Percentiles rank a stretch among this genome's conserved stretches.
phyloP scores from a whole-genome alignment of 2,329 filamentous ascomycete genomes.

The Claviceps capensis region DNA sequence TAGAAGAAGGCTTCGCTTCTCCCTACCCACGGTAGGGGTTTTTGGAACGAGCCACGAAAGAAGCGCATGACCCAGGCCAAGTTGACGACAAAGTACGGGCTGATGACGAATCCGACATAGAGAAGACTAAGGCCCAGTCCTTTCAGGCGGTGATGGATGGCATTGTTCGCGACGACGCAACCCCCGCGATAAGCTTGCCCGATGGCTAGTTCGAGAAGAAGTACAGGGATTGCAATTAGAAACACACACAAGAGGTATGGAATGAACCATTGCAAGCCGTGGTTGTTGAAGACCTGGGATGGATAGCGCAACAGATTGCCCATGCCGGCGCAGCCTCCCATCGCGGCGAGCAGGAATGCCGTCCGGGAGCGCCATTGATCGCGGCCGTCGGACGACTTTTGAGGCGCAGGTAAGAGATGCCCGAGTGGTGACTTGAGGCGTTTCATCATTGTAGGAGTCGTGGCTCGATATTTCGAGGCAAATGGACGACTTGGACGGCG shows the following conservation, averaged over 20 bases:
- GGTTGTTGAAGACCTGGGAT: slow-evolving; percentile 45
- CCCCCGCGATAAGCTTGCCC: slow-evolving; percentile 50
- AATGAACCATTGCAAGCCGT: slow-evolving; percentile 46
- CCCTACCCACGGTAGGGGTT: slow-evolving; percentile 39
- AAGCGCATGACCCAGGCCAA: slow-evolving; percentile 46
- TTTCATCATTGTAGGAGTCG: not conserved
- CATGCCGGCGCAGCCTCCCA: slow-evolving; percentile 45
- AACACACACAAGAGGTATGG: slow-evolving; percentile 42
- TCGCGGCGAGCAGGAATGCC: slow-evolving; percentile 41
- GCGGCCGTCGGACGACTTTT: slow-evolving; percentile 23
- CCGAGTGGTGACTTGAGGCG: not conserved
- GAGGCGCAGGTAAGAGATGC: not conserved
- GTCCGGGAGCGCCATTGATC: slow-evolving; percentile 43
- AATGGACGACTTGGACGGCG: not conserved
- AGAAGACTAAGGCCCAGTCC: slow-evolving; percentile 38
- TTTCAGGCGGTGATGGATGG: slow-evolving; percentile 36
- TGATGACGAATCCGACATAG: slow-evolving; percentile 40
- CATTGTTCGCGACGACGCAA: slow-evolving; percentile 40
- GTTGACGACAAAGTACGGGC: slow-evolving; percentile 42
- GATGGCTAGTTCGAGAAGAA: slow-evolving; percentile 51
- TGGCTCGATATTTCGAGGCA: not conserved
- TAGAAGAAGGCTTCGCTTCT: slow-evolving; percentile 38
- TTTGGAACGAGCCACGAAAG: slow-evolving; percentile 41
- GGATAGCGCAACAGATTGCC: slow-evolving; percentile 45
- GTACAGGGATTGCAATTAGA: slow-evolving; percentile 39